Conservation (phyloP, 2,329 filamentous ascomycete species). For the Colletotrichum sp. region DNA sequence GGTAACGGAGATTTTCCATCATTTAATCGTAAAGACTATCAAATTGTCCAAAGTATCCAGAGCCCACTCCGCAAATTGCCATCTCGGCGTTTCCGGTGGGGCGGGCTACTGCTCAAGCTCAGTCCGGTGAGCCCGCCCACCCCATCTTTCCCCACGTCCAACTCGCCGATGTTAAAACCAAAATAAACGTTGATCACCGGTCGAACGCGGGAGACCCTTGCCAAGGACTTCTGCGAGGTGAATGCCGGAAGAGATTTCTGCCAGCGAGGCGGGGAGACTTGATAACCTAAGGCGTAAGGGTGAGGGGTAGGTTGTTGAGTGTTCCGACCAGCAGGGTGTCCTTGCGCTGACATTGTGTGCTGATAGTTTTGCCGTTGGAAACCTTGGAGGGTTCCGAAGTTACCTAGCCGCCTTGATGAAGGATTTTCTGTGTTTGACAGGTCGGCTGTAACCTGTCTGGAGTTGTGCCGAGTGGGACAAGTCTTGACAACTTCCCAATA, state of each 20-base stretch:
- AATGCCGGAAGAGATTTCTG: background rate
- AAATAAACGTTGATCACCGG: background rate
- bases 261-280: background rate
- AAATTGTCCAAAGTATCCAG: background rate
- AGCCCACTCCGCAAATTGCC: background rate
- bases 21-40: background rate
- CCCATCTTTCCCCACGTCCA: background rate
- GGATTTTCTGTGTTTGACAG: background rate
- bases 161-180: background rate
- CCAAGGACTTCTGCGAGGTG: background rate
- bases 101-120: background rate
- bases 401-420: accelerated
- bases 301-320: background rate
- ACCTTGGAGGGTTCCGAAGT: background rate
- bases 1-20: background rate
- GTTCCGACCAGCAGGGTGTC: background rate
- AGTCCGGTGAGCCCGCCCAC: background rate
- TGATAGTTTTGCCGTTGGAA: background rate
- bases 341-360: background rate
- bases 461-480: background rate
- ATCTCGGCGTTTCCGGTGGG: background rate
- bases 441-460: background rate
- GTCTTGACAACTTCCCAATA: background rate
- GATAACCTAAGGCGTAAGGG: background rate
- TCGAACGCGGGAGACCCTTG: background rate